A percentile compares a stretch with the other conserved stretches of the same genome.
Conservation (phyloP, 176 grass and related monocot genomes). For the Aegilops sharonensis region DNA sequence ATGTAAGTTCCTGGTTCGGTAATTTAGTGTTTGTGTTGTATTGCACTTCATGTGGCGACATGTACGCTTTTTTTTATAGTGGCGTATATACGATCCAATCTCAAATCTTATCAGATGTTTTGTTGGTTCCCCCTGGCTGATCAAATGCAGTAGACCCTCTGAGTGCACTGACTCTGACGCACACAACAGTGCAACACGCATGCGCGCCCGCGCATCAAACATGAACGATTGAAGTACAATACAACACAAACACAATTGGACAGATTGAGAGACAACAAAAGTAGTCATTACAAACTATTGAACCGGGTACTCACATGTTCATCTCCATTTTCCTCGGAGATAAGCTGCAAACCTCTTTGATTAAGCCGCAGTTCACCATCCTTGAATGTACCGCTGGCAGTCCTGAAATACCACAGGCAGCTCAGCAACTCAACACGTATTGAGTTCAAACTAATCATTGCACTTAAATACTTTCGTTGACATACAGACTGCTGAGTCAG, state of each 20-base stretch:
- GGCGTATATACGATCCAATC: background rate
- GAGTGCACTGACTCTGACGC: background rate
- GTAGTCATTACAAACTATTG: background rate
- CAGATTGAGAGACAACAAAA: background rate
- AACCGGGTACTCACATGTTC: conserved; percentile 39
- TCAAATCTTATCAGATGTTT: background rate
- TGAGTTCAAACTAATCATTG: background rate
- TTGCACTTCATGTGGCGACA: background rate
- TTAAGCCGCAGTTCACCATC: conserved; percentile 86
- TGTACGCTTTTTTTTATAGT: background rate
- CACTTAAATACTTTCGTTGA: background rate
- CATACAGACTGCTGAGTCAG: background rate
- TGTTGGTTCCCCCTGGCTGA: background rate
- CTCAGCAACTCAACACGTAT: background rate
- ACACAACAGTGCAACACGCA: background rate
- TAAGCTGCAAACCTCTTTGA: conserved; percentile 70
- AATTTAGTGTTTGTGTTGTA: background rate
- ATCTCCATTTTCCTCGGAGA: conserved; percentile 55
- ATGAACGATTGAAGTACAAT: background rate
- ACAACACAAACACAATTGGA: background rate
- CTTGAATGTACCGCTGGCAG: conserved; percentile 90
- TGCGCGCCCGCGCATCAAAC: background rate
- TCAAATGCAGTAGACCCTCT: background rate
- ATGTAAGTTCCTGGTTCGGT: conserved; percentile 27
- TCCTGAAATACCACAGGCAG: conserved; percentile 50